Evolutionary conservation across 495 filamentous ascomycete species (phyloP).

Genomic region (Xylaria flabelliformis): DNA sequence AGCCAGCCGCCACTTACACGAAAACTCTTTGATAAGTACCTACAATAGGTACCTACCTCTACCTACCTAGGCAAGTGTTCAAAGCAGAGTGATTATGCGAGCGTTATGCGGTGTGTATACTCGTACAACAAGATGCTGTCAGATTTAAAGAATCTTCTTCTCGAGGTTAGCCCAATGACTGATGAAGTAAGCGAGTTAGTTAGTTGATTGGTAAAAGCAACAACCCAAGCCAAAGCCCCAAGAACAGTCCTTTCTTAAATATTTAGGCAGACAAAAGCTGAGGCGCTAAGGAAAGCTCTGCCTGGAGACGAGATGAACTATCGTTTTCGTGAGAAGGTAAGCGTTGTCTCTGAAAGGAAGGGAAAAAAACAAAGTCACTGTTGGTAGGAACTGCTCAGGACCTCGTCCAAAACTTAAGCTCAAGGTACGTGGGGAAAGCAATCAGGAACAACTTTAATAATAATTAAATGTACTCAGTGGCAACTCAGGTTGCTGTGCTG

Average conservation of each 20-base stretch:
- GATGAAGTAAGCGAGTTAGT: background rate
- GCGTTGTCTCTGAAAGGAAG: background rate
- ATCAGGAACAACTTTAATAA: background rate
- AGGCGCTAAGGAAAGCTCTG: background rate
- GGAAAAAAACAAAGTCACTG: background rate
- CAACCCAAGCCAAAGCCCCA: background rate
- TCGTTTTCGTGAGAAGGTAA: background rate
- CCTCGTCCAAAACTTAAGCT: background rate
- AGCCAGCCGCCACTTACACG: background rate
- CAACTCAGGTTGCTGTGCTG: background rate
- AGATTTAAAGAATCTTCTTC: background rate
- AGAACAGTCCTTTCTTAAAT: background rate
- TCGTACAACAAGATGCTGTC: background rate
- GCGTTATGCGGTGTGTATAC: background rate
- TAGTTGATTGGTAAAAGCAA: background rate
- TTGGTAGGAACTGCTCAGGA: background rate
- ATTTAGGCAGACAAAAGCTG: background rate
- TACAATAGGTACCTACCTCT: too few relatives aligned
- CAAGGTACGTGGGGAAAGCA: background rate
- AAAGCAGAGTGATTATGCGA: background rate
- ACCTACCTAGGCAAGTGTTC: background rate
- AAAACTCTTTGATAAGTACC: background rate
- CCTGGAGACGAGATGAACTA: background rate
- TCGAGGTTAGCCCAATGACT: background rate
- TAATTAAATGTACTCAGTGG: background rate